These are phyloP conservation scores for Colletotrichum spaethianum DNA, from an alignment of 2,329 filamentous ascomycete genomes.

Conservation along the genomic window DNA sequence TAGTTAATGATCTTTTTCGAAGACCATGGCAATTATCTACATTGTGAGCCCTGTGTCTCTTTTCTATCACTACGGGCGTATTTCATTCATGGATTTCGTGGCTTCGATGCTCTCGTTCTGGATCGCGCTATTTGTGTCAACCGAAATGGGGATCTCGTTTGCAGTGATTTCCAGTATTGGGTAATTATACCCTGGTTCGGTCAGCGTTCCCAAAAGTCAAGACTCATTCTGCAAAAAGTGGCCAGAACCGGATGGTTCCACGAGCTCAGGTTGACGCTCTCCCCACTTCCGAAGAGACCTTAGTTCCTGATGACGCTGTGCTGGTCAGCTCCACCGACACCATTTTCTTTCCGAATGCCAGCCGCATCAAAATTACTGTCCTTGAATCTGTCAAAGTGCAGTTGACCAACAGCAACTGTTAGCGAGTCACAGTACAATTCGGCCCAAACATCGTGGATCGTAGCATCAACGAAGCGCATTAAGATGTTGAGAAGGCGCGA, in stretches of 20 bases:
- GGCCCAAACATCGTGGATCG: slow-evolving; percentile 67
- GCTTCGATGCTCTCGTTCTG: slow-evolving; percentile 75
- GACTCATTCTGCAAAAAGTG: slow-evolving; percentile 48
- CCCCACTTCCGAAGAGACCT: slow-evolving; percentile 42
- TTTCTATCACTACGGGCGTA: slow-evolving; percentile 76
- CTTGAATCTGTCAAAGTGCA: slow-evolving; percentile 63
- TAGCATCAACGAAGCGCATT: slow-evolving; percentile 63
- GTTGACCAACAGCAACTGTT: slow-evolving; percentile 58
- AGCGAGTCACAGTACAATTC: slow-evolving; percentile 53
- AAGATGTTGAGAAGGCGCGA: slow-evolving; percentile 58
- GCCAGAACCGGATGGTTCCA: slow-evolving; percentile 48
- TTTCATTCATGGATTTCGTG: slow-evolving; percentile 75
- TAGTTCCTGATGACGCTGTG: slow-evolving; percentile 63
- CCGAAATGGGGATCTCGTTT: slow-evolving; percentile 71
- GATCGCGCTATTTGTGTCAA: slow-evolving; percentile 73
- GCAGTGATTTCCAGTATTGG: slow-evolving; percentile 76
- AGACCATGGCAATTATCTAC: slow-evolving; percentile 75
- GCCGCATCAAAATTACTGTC: slow-evolving; percentile 63
- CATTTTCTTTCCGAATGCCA: slow-evolving; percentile 74
- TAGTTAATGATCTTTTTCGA: background rate
- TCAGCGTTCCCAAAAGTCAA: slow-evolving; percentile 66
- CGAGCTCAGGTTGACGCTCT: slow-evolving; percentile 45
- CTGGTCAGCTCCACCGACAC: slow-evolving; percentile 71
- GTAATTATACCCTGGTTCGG: slow-evolving; percentile 70
- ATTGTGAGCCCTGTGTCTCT: slow-evolving; percentile 70